Conservation (phyloP, 768 basidiomycete species). For the Imleria badia region DNA sequence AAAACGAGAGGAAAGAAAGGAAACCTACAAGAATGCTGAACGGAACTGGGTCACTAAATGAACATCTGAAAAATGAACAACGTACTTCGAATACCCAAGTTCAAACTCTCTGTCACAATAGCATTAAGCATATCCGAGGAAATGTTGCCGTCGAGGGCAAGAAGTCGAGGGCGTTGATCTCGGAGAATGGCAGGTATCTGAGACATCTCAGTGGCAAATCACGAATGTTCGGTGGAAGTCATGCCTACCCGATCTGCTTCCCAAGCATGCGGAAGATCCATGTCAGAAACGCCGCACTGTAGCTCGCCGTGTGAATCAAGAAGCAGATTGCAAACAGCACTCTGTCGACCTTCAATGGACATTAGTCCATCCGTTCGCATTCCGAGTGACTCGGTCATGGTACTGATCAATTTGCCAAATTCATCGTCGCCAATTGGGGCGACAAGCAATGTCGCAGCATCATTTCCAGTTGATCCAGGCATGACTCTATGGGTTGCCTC, state of each 20-base stretch:
- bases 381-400: conserved; percentile 58
- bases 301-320: conserved; percentile 71
- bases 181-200: conserved; percentile 56
- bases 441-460: conserved; percentile 55
- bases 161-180: conserved; percentile 49
- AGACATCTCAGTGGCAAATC: not conserved
- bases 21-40: conserved; percentile 73
- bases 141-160: conserved; percentile 80
- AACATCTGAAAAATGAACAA: conserved; percentile 1
- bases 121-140: conserved; percentile 49
- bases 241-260: conserved; percentile 42
- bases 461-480: conserved; percentile 26
- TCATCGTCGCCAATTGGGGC: conserved; percentile 76
- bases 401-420: conserved; percentile 65
- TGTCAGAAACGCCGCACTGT: conserved; percentile 88
- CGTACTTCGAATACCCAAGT: conserved; percentile 54
- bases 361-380: conserved; percentile 83
- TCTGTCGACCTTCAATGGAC: conserved; percentile 40
- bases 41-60: conserved; percentile 2
- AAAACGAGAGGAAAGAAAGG: not conserved
- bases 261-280: conserved; percentile 64
- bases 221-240: not conserved
- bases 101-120: conserved; percentile 52
- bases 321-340: conserved; percentile 86
- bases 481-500: conserved; percentile 80